Evolutionary conservation across 371 early-diverging fungal genomes (phyloP).

Genomic region (Mortierella sp.): DNA sequence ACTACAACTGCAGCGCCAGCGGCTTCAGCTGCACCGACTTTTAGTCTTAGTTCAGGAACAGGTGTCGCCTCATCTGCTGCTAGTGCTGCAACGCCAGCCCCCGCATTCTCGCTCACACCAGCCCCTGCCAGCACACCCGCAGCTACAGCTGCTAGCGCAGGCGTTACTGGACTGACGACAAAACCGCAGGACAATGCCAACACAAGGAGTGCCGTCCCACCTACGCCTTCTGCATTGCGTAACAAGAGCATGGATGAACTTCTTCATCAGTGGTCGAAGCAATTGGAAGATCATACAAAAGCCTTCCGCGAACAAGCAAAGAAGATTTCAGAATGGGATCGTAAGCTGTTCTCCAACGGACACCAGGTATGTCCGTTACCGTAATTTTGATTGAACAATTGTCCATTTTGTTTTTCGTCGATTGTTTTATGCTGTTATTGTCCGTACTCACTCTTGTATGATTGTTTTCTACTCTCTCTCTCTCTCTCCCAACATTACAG

Average conservation of each 20-base stretch:
- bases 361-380: constrained; percentile 61
- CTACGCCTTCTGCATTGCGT: constrained; percentile 53
- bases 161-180: constrained; percentile 37
- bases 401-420: too few species aligned
- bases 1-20: constrained; percentile 37
- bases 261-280: constrained; percentile 85
- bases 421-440: too few species aligned
- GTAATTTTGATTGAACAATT: too few species aligned
- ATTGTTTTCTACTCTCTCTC: background rate
- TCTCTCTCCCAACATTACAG: constrained; percentile 47
- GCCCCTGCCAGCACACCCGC: constrained; percentile 25
- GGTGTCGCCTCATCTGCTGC: constrained; percentile 10
- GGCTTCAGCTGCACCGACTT: constrained; percentile 55
- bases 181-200: constrained; percentile 54
- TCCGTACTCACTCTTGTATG: background rate
- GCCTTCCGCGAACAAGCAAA: constrained; percentile 90
- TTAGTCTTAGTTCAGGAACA: constrained; percentile 6
- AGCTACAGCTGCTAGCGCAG: constrained; percentile 39
- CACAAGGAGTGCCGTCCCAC: constrained; percentile 53
- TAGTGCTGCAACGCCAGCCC: constrained; percentile 26
- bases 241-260: constrained; percentile 92
- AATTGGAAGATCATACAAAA: constrained; percentile 79
- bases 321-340: constrained; percentile 89
- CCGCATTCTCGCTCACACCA: constrained; percentile 24
- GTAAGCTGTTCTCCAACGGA: constrained; percentile 85